Evolutionary conservation across 768 basidiomycete species (phyloP), one percentile per base, ranked within the genome.

Genomic region (Russula ochroleuca): DNA sequence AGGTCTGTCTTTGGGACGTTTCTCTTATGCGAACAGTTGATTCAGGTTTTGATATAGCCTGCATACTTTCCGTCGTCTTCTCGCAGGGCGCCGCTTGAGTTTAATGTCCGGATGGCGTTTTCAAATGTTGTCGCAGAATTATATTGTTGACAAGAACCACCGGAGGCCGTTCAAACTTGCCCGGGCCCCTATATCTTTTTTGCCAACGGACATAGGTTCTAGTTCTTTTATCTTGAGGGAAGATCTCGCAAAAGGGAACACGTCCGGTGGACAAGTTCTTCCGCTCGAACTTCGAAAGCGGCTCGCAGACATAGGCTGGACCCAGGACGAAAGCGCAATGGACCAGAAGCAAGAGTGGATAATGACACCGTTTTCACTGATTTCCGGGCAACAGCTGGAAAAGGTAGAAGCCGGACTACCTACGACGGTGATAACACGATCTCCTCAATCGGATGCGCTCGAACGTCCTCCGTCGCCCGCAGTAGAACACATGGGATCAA

Each of bases 231-330:
- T 86, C 2, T 78, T 77, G 31, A 79, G 81, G 33, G 83, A 86
- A 59, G 82, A 81, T 61, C 68, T 75, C 0, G 79, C 79, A 17
- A 82, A 83, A 40, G 69, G 74, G 50, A 79, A 79, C 57, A 79
- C 83, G 57, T 80, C 76, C 28, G 69, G 76, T 49, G 78, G 78
- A 3, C 71, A 73, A 38, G 72, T 71, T 0, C 75, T 92, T 14
- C 88, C 90, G 3, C 66, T 78, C 15, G 89, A 91, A 68, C 71
- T 90, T 40, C 79, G 81, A 57, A 83, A 83, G 64, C 82, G 84
- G 48, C 76, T 92, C 19, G 80, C 83, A 1, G 87, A 91, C 62
- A 85, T 92, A 54, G 89, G 88, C 15, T 92, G 88, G 88, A 80
- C 79, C 5, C 80, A 86, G 43, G 85, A 88, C 35, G 80, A 84